Conservation (phyloP, 2,329 filamentous ascomycete genomes). For the Cladosporium sp. region DNA sequence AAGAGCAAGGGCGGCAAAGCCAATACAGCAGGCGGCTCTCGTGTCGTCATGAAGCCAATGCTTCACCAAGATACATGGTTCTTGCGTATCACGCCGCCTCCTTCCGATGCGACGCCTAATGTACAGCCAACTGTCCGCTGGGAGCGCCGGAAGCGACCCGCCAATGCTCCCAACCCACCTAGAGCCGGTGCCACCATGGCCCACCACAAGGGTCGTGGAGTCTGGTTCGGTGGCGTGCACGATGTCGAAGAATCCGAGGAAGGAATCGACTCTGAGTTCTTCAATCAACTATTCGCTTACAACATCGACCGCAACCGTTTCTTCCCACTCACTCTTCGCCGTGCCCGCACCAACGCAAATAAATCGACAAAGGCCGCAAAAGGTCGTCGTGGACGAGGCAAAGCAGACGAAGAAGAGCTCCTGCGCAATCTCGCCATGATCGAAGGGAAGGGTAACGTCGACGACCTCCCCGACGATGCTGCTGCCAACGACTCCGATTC, state of each 20-base stretch:
- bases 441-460: conserved; percentile 61
- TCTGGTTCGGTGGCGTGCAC: conserved; percentile 90
- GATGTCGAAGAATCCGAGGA: conserved; percentile 51
- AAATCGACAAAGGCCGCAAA: conserved; percentile 47
- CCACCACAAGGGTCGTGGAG: conserved; percentile 86
- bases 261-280: conserved; percentile 95
- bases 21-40: conserved; percentile 22
- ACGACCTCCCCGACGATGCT: conserved; percentile 29
- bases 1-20: conserved; percentile 59
- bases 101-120: conserved; percentile 60
- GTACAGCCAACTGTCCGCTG: conserved; percentile 73
- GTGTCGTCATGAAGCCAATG: conserved; percentile 74
- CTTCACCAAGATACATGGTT: conserved; percentile 96
- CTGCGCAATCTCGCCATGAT: conserved; percentile 81
- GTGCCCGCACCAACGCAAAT: conserved; percentile 58
- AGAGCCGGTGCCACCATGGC: conserved; percentile 91
- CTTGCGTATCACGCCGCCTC: conserved; percentile 71
- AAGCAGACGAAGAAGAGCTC: conserved; percentile 88
- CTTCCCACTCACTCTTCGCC: conserved; percentile 75
- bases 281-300: conserved; percentile 87
- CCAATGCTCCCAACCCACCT: conserved; percentile 77
- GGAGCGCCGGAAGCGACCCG: conserved; percentile 90
- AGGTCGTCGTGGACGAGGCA: conserved; percentile 67
- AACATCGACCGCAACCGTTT: conserved; percentile 94
- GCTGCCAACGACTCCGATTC: conserved; percentile 32